phyloP scores from a whole-genome alignment of 1,284 basidiomycete species.

The Mycena citricolor region DNA sequence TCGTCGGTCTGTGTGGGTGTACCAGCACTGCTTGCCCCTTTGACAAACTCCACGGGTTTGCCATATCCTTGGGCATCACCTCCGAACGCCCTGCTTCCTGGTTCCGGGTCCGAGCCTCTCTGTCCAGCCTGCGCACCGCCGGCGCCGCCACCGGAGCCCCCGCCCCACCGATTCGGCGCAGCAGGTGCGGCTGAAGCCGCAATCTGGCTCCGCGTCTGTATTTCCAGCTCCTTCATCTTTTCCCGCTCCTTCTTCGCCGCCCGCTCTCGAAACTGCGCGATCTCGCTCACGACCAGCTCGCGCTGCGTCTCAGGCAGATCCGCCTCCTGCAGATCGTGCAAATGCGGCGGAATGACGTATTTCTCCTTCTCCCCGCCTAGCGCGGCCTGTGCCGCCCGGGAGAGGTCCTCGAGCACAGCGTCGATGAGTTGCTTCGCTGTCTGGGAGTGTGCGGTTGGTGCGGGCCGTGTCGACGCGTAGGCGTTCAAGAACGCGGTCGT shows the following conservation, averaged over 20 bases:
- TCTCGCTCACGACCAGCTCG: constrained; percentile 90
- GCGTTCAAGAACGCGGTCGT: constrained; percentile 85
- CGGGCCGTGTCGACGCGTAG: constrained; percentile 41
- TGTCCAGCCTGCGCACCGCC: constrained; percentile 42
- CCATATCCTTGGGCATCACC: constrained; percentile 73
- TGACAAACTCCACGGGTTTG: constrained; percentile 79
- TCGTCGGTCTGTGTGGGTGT: constrained; percentile 72
- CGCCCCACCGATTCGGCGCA: constrained; percentile 72
- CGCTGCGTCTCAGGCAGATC: constrained; percentile 96
- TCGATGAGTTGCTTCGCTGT: constrained; percentile 58
- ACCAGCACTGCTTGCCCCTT: constrained; percentile 38
- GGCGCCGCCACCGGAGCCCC: constrained; percentile 62
- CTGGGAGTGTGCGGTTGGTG: constrained; percentile 37
- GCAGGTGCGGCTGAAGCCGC: constrained; percentile 48
- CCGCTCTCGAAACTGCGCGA: constrained; percentile 88
- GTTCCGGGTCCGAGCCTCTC: constrained; percentile 37
- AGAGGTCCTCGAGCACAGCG: constrained; percentile 56
- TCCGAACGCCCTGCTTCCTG: constrained; percentile 51
- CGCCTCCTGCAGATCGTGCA: constrained; percentile 92
- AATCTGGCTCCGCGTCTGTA: constrained; percentile 49
- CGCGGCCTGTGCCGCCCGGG: constrained; percentile 66
- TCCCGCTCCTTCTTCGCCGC: constrained; percentile 85
- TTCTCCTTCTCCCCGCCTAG: constrained; percentile 72
- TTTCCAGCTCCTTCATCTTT: constrained; percentile 73
- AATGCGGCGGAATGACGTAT: constrained; percentile 89